Evolutionary conservation across 495 filamentous ascomycete species (phyloP), one percentile per base, ranked within the genome.

Genomic region (Penicillium arizonense): DNA sequence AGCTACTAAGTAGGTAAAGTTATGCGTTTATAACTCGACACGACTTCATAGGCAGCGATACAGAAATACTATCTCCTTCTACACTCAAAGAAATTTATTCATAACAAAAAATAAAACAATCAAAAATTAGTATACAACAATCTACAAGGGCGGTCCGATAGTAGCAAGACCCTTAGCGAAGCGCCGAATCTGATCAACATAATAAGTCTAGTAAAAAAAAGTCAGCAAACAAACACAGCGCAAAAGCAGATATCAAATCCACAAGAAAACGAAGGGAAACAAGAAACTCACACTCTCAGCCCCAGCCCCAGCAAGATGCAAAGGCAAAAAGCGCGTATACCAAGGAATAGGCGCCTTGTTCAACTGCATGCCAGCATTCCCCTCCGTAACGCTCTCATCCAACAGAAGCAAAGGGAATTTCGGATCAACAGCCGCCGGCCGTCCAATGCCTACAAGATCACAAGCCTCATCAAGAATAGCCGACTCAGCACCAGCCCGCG

Each of bases 381-480:
- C 65, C 50, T 82, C 79, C 32, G 52, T 44, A 4, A 85, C 58
- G 40, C 71, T 61, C 51, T 74, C 68, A 63, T 86, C 82, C 36
- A 87, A 59, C 34, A 85, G 58, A 35, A 79, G 46, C 14, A 71
- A 69, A 4, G 84, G 75, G 21, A 83, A 63, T 10, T 61, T 52
- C 0, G 83, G 78, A 46, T 79, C 56, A 14, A 81, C 47, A 23
- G 75, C 70, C 2, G 82, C 76, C 10, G 82, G 82, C 13, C 83
- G 63, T 0, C 65, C 82, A 42, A 87, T 64, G 2, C 83, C 83
- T 24, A 86, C 66, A 24, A 86, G 49, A 55, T 86, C 82, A 64
- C 83, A 86, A 7, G 78, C 78, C 10, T 73, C 75, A 16, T 71
- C 65, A 0, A 63, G 44, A 3, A 87, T 64, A 8, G 83, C 82